Evolutionary conservation across 106 monocot genomes (phyloP).

Genomic region (Allium cepa): DNA sequence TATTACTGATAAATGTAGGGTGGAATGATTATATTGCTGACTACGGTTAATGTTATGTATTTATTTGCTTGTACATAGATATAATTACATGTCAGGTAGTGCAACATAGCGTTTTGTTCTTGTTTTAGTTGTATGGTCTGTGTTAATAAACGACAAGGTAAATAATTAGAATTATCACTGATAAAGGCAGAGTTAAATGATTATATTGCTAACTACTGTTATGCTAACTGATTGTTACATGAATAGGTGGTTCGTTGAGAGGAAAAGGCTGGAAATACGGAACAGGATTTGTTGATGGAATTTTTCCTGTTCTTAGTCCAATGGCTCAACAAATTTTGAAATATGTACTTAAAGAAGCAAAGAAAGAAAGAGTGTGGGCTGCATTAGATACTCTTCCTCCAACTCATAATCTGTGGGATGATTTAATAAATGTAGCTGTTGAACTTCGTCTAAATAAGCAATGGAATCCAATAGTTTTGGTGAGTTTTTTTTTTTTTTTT

Average conservation of each 20-base stretch:
- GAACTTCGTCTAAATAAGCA: constrained; percentile 76
- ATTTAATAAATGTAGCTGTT: constrained; percentile 67
- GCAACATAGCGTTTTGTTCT: too few species aligned
- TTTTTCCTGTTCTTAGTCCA: constrained; percentile 81
- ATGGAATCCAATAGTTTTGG: constrained; percentile 64
- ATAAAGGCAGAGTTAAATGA: too few species aligned
- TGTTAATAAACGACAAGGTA: too few species aligned
- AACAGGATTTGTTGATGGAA: constrained; percentile 91
- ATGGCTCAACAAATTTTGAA: constrained; percentile 63
- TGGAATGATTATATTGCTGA: too few species aligned
- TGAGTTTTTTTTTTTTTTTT: constrained; percentile 20
- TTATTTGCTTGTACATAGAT: too few species aligned
- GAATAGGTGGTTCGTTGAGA: constrained; percentile 65
- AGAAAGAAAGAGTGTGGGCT: constrained; percentile 37
- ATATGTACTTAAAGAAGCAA: constrained; percentile 43
- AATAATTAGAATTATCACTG: too few species aligned
- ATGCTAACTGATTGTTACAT: neutral
- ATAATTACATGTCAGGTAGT: too few species aligned
- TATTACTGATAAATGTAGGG: too few species aligned
- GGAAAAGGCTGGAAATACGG: constrained; percentile 89
- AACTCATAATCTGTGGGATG: constrained; percentile 78
- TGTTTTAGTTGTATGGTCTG: too few species aligned
- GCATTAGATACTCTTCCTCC: constrained; percentile 52
- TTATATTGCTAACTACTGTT: too few species aligned
- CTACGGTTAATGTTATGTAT: too few species aligned